These are phyloP conservation scores for Magnaporthales sp. DNA, from an alignment of 2,329 filamentous ascomycete genomes.

Conservation along the genomic window DNA sequence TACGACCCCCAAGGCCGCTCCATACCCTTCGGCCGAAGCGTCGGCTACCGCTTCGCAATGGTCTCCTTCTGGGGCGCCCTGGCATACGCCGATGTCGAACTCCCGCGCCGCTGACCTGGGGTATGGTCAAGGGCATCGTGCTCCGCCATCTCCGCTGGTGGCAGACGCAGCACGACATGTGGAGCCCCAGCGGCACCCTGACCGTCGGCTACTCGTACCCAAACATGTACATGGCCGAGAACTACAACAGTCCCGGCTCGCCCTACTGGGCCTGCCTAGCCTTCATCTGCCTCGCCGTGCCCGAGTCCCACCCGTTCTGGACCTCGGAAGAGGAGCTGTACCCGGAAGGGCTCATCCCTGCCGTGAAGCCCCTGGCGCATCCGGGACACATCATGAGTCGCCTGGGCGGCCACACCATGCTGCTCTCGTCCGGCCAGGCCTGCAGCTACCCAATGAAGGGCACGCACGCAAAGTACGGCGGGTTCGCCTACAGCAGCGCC, in stretches of 20 bases:
- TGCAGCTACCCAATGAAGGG: constrained; percentile 77
- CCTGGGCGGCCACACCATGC: constrained; percentile 65
- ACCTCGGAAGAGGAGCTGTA: constrained; percentile 55
- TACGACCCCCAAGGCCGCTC: constrained; percentile 64
- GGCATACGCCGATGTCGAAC: constrained; percentile 66
- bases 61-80: constrained; percentile 75
- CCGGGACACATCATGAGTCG: constrained; percentile 46
- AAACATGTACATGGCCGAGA: constrained; percentile 75
- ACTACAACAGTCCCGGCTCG: constrained; percentile 51
- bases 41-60: constrained; percentile 80
- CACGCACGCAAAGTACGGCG: constrained; percentile 73
- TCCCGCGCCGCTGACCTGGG: constrained; percentile 66
- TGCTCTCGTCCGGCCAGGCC: constrained; percentile 69
- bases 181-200: constrained; percentile 65
- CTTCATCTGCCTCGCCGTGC: constrained; percentile 65
- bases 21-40: constrained; percentile 68
- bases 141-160: constrained; percentile 71
- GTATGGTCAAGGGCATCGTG: constrained; percentile 68
- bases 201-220: constrained; percentile 72
- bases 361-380: constrained; percentile 52
- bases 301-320: constrained; percentile 68
- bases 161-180: constrained; percentile 67
- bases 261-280: constrained; percentile 74
- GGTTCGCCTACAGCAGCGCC: constrained; percentile 68
- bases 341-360: constrained; percentile 39